Conservation (phyloP, 768 basidiomycete species). For the Suillus subaureus region DNA sequence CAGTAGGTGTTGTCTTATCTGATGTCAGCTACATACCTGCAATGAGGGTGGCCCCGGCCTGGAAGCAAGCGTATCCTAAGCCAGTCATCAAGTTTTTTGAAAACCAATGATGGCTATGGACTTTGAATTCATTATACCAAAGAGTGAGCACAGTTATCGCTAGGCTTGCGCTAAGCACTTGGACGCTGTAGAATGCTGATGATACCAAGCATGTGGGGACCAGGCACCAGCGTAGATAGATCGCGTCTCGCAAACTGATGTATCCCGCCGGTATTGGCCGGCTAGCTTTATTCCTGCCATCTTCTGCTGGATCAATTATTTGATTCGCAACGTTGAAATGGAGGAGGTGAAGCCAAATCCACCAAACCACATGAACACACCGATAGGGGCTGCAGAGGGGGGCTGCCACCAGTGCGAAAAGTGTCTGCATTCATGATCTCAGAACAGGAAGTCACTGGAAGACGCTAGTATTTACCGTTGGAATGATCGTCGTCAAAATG, state of each 20-base stretch:
- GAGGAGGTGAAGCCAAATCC: slow-evolving; percentile 51
- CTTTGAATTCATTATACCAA: slow-evolving; percentile 33
- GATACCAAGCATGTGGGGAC: slow-evolving; percentile 36
- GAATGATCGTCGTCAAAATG: slow-evolving; percentile 28
- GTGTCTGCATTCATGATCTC: slow-evolving; percentile 26
- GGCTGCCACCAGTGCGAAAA: slow-evolving; percentile 37
- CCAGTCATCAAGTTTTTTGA: slow-evolving; percentile 39
- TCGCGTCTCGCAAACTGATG: slow-evolving; percentile 39
- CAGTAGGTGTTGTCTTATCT: not conserved
- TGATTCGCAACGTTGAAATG: slow-evolving; percentile 50
- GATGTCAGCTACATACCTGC: slow-evolving; percentile 31
- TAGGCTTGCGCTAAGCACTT: slow-evolving; percentile 21
- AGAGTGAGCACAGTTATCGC: slow-evolving; percentile 25
- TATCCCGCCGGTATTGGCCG: slow-evolving; percentile 49
- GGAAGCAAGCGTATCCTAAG: slow-evolving; percentile 39
- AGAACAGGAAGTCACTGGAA: not conserved
- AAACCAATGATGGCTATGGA: slow-evolving; percentile 33
- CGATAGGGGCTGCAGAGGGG: slow-evolving; percentile 27
- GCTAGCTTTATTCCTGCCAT: slow-evolving; percentile 44
- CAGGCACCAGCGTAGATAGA: slow-evolving; percentile 38
- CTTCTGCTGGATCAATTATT: slow-evolving; percentile 42
- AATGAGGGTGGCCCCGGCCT: slow-evolving; percentile 39
- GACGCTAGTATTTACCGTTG: slow-evolving; percentile 20
- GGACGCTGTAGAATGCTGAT: slow-evolving; percentile 32
- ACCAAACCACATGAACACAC: slow-evolving; percentile 36